A percentile compares a stretch with the other conserved stretches of the same genome.
phyloP scores from a whole-genome alignment of 345 rosid genomes.

The Syzygium jambos region DNA sequence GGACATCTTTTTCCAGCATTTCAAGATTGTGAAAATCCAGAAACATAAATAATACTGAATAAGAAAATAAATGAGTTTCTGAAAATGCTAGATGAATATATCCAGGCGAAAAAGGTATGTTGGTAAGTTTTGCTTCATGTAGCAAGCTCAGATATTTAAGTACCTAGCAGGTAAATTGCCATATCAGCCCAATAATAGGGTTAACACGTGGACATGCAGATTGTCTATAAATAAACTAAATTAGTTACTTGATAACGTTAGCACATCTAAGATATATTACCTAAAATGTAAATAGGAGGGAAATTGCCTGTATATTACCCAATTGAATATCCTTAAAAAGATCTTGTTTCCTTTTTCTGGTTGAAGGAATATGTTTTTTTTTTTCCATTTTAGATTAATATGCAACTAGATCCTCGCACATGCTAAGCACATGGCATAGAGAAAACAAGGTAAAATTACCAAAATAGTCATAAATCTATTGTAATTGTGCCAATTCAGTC shows the following conservation, averaged over 20 bases:
- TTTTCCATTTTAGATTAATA: not conserved
- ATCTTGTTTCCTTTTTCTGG: not conserved
- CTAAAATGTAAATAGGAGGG: not conserved
- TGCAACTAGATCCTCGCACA: no score
- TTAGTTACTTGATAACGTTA: not conserved
- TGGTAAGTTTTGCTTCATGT: not conserved
- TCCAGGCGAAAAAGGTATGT: not conserved
- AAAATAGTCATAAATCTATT: no score
- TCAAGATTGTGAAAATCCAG: not conserved
- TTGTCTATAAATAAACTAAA: not conserved
- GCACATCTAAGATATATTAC: not conserved
- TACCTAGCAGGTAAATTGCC: not conserved
- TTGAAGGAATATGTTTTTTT: not conserved
- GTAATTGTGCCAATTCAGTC: no score
- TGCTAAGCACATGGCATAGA: no score
- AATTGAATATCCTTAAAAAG: not conserved
- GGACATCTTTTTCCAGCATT: not conserved
- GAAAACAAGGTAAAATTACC: no score
- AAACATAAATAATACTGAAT: not conserved
- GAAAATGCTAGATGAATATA: not conserved
- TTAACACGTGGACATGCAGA: no score
- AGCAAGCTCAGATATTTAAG: not conserved
- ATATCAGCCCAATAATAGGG: not conserved
- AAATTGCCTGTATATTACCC: not conserved
- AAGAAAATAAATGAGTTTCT: not conserved